A percentile compares a stretch with the other conserved stretches of the same genome.
phyloP scores from a whole-genome alignment of 192 early-diverging fungal genomes.

The Dimargaris verticillata region DNA sequence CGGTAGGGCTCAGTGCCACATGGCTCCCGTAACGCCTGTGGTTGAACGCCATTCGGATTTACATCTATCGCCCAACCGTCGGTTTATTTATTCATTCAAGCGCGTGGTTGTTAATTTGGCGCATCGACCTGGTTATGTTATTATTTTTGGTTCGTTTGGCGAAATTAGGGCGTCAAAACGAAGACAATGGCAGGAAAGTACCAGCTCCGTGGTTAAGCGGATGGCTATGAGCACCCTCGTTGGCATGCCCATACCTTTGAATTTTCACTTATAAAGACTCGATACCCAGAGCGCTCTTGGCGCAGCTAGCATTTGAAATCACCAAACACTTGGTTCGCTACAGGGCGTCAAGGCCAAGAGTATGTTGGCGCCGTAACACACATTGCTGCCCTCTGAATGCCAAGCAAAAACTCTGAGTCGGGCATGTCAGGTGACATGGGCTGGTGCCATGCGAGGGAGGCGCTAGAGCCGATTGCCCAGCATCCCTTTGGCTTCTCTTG shows the following conservation, averaged over 20 bases:
- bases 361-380: neutral
- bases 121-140: neutral
- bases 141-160: neutral
- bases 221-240: neutral
- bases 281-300: neutral
- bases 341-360: neutral
- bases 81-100: neutral
- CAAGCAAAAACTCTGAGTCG: too few species aligned
- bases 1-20: too few species aligned
- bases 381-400: too few species aligned
- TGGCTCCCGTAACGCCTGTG: neutral
- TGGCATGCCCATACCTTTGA: neutral
- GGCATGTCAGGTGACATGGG: too few species aligned
- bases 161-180: constrained; percentile 3
- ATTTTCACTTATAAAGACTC: neutral
- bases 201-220: constrained; percentile 1
- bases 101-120: neutral
- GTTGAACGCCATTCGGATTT: too few species aligned
- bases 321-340: neutral
- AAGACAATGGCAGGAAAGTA: constrained; percentile 6
- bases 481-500: too few species aligned
- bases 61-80: too few species aligned
- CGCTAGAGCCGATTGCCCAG: too few species aligned
- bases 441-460: too few species aligned
- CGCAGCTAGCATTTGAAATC: neutral